Conservation (phyloP, 331 rosid species). For the Malus hybrid region DNA sequence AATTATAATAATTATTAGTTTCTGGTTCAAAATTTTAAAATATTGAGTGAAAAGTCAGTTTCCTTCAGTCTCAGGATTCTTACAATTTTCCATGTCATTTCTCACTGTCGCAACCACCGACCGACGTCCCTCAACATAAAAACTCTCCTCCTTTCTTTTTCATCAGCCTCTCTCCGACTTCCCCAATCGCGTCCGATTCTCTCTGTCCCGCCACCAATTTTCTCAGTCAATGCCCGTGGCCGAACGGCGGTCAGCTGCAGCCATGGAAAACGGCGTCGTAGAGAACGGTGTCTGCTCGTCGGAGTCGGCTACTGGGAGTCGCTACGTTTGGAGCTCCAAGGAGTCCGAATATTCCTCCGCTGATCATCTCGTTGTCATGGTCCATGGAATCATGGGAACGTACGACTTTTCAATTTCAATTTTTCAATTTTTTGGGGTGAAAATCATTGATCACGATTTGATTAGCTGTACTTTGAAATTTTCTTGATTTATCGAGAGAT, state of each 20-base stretch:
- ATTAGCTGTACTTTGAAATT: background rate
- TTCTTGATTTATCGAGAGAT: background rate
- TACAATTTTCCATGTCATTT: background rate
- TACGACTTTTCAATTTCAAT: conserved; percentile 7
- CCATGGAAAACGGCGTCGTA: conserved; percentile 37
- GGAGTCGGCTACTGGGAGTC: conserved; percentile 47
- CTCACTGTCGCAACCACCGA: background rate
- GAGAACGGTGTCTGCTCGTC: conserved; percentile 52
- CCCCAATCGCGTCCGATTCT: background rate
- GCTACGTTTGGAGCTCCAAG: conserved; percentile 62
- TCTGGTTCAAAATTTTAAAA: background rate
- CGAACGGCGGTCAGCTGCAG: background rate
- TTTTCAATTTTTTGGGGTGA: background rate
- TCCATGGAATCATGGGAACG: conserved; percentile 93
- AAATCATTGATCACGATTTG: background rate
- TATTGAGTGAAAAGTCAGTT: background rate
- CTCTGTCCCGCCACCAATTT: background rate
- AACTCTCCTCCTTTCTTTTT: background rate
- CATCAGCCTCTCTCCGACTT: background rate
- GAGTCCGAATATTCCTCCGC: conserved; percentile 62
- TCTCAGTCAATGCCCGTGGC: background rate
- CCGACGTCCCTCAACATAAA: background rate
- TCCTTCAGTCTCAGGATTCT: background rate
- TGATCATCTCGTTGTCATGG: conserved; percentile 81
- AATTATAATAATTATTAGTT: no score